A percentile compares a stretch with the other conserved stretches of the same genome.
Evolutionary conservation across 2,329 filamentous ascomycete genomes (phyloP).

Genomic region (Colletotrichum sp.): DNA sequence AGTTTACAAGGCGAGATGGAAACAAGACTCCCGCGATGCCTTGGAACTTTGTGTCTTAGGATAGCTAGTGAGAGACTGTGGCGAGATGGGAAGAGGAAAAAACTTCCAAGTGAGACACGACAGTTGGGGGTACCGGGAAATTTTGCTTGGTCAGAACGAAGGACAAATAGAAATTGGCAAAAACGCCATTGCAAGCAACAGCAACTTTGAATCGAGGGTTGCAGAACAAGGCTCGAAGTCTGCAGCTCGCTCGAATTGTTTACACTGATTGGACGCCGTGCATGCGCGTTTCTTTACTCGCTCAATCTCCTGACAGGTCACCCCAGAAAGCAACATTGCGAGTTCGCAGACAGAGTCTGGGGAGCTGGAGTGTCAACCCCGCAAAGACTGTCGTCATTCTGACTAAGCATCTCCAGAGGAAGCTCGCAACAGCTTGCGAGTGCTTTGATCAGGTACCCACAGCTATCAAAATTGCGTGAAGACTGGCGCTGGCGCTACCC

Average conservation of each 20-base stretch:
- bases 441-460: not conserved
- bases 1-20: not conserved
- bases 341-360: not conserved
- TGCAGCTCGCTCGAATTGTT: not conserved
- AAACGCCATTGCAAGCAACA: not conserved
- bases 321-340: not conserved
- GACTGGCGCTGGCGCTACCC: conserved; percentile 7
- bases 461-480: conserved; percentile 16
- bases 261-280: not conserved
- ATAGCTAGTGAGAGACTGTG: not conserved
- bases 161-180: not conserved
- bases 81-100: not conserved
- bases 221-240: not conserved
- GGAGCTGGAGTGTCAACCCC: conserved; percentile 4
- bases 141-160: not conserved
- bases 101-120: not conserved
- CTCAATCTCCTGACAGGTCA: not conserved
- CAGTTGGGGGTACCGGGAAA: not conserved
- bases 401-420: conserved; percentile 3
- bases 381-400: conserved; percentile 22
- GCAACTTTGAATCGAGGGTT: not conserved
- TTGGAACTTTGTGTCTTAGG: conserved; percentile 7
- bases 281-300: not conserved
- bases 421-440: not conserved
- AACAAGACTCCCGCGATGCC: not conserved